phyloP scores from a whole-genome alignment of 305 asterid genomes.

The Nicotiana rustica region DNA sequence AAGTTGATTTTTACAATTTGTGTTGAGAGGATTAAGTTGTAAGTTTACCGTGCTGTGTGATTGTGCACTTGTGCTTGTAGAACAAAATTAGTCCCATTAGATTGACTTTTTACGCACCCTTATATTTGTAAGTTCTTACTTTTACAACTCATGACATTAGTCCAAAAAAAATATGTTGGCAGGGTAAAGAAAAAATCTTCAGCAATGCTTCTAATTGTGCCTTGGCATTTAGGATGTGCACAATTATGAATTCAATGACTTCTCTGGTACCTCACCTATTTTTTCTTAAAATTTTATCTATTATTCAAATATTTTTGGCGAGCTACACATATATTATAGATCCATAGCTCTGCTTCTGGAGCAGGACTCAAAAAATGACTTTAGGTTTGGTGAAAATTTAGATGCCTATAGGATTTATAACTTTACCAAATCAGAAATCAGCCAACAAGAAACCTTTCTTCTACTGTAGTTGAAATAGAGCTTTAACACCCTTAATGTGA shows the following conservation, averaged over 20 bases:
- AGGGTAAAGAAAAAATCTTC: slow-evolving; percentile 75
- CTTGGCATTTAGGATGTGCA: slow-evolving; percentile 71
- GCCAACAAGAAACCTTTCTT: too few relatives aligned
- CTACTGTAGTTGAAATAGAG: too few relatives aligned
- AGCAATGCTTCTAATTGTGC: slow-evolving; percentile 76
- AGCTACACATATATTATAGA: slow-evolving; percentile 51
- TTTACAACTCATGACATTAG: slow-evolving; percentile 40
- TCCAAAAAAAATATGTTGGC: slow-evolving; percentile 63
- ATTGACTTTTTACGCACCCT: too few relatives aligned
- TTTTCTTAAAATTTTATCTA: background rate
- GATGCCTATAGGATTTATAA: too few relatives aligned
- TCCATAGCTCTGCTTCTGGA: slow-evolving; percentile 44
- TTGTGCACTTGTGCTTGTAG: background rate
- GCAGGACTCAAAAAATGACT: slow-evolving; percentile 33
- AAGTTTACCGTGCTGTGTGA: background rate
- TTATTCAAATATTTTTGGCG: slow-evolving; percentile 24
- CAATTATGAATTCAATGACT: slow-evolving; percentile 57
- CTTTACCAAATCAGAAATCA: too few relatives aligned
- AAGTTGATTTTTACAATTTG: too few relatives aligned
- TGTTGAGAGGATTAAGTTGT: too few relatives aligned
- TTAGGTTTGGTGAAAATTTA: too few relatives aligned
- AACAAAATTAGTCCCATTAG: too few relatives aligned
- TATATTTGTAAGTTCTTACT: background rate
- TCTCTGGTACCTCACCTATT: slow-evolving; percentile 39
- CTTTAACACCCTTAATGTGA: too few relatives aligned